These are phyloP conservation scores for Salinomyces thailandicus DNA, from an alignment of 2,329 filamentous ascomycete genomes.

Conservation along the genomic window DNA sequence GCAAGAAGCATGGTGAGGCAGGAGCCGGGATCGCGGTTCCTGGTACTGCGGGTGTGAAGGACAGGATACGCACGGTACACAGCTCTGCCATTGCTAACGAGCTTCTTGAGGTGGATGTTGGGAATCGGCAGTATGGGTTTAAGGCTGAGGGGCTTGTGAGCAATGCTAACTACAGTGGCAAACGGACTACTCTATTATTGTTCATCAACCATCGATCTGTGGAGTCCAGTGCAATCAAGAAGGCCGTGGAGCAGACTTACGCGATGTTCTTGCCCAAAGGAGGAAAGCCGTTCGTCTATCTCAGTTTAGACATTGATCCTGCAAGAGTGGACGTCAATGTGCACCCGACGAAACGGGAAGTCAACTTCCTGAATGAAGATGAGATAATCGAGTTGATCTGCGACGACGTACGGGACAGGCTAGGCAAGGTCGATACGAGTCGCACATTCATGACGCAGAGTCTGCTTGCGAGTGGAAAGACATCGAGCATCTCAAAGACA, in stretches of 20 bases:
- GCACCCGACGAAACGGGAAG: conserved; percentile 91
- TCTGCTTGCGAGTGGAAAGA: conserved; percentile 57
- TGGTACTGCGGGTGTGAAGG: conserved; percentile 58
- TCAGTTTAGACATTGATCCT: conserved; percentile 87
- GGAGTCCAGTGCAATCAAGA: conserved; percentile 79
- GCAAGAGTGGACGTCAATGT: conserved; percentile 92
- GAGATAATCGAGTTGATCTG: conserved; percentile 86
- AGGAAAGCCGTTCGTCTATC: conserved; percentile 85
- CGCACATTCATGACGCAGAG: conserved; percentile 92
- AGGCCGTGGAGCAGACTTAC: conserved; percentile 85
- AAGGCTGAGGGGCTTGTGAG: conserved; percentile 70
- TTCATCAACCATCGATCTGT: conserved; percentile 97
- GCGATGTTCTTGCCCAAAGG: conserved; percentile 80
- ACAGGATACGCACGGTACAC: conserved; percentile 85
- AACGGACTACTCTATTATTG: conserved; percentile 74
- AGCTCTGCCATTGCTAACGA: conserved; percentile 78
- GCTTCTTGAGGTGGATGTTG: conserved; percentile 62
- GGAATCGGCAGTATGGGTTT: conserved; percentile 74
- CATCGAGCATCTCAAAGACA: conserved; percentile 36
- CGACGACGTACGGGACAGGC: conserved; percentile 61
- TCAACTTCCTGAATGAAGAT: conserved; percentile 95
- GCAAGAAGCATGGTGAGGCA: conserved; percentile 89
- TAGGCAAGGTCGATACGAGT: conserved; percentile 84
- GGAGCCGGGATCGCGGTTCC: conserved; percentile 73
- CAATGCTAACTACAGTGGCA: conserved; percentile 90